Percentiles rank a stretch among this genome's conserved stretches.
phyloP scores from a whole-genome alignment of 495 filamentous ascomycete species.

The Podospora pseudocomata region DNA sequence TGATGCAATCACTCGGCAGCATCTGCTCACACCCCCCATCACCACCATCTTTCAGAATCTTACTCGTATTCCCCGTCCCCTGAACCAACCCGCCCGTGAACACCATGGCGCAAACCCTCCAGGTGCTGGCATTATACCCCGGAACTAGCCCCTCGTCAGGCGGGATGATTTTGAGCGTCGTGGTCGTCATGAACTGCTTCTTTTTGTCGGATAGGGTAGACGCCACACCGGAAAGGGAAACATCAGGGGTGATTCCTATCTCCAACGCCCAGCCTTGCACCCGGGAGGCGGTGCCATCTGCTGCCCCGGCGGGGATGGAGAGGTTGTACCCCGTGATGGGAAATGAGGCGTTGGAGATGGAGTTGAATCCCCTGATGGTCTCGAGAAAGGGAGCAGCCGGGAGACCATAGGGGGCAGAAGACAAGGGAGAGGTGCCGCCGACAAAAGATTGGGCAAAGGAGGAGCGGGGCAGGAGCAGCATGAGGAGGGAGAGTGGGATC shows the following conservation, averaged over 20 bases:
- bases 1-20: constrained; percentile 18
- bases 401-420: constrained; percentile 16
- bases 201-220: neutral
- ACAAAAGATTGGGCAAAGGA: constrained; percentile 1
- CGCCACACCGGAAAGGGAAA: constrained; percentile 13
- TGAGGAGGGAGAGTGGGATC: neutral
- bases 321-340: constrained; percentile 21
- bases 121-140: constrained; percentile 5
- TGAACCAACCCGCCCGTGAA: constrained; percentile 15
- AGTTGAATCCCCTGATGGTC: neutral
- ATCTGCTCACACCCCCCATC: constrained; percentile 12
- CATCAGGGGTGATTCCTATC: constrained; percentile 14
- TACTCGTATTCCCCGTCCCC: neutral
- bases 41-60: neutral
- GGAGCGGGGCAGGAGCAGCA: neutral
- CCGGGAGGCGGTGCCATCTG: constrained; percentile 6
- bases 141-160: constrained; percentile 2
- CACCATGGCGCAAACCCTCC: constrained; percentile 23
- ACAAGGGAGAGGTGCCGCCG: constrained; percentile 5
- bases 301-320: constrained; percentile 16
- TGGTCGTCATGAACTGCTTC: constrained; percentile 12
- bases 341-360: constrained; percentile 11
- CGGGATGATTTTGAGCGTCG: constrained; percentile 15
- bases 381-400: constrained; percentile 7
- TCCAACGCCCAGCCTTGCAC: constrained; percentile 16